Base-by-base conservation (phyloP, 2,329 filamentous ascomycete species). In the Neofusicoccum laricinum region DNA sequence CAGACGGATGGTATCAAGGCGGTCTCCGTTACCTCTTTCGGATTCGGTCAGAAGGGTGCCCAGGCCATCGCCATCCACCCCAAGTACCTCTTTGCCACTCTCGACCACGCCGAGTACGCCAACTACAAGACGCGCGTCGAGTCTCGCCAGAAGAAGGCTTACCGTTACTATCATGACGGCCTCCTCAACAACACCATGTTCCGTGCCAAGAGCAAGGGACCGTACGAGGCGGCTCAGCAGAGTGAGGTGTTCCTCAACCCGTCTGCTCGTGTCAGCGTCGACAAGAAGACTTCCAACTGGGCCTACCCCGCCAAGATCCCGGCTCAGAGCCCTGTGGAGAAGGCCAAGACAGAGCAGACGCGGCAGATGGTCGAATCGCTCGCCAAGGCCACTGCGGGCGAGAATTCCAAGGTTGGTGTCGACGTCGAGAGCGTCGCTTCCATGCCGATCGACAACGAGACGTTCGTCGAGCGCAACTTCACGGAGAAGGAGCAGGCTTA, bases 1-100 rank as follows among this genome's bases (percentile, higher is more conserved):
- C 95, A 99, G 83, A 99, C 95, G 7, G 95, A 99, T 73, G 95
- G 95, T 68, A 85, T 99, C 84, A 99, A 98, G 82, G 96, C 95
- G 14, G 98, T 99, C 86, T 97, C 93, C 0, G 92, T 99, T 68
- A 99, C 96, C 6, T 99, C 96, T 0, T 99, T 99, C 78, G 95
- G 95, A 79, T 99, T 99, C 84, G 95, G 95, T 71, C 95, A 99
- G 80, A 99, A 99, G 87, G 95, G 95, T 75, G 92, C 95, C 30
- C 96, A 99, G 79, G 94, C 91, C 48, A 96, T 99, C 73, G 95
- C 94, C 84, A 90, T 99, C 61, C 95, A 99, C 78, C 92, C 96
- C 74, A 94, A 91, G 80, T 99, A 98, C 79, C 86, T 99, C 65
- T 99, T 90, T 72, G 95, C 95, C 55, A 90, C 92, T n/a, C 90